Base-by-base conservation (phyloP, 164 flowering plant species). In the Cinnamomum micranthum region DNA sequence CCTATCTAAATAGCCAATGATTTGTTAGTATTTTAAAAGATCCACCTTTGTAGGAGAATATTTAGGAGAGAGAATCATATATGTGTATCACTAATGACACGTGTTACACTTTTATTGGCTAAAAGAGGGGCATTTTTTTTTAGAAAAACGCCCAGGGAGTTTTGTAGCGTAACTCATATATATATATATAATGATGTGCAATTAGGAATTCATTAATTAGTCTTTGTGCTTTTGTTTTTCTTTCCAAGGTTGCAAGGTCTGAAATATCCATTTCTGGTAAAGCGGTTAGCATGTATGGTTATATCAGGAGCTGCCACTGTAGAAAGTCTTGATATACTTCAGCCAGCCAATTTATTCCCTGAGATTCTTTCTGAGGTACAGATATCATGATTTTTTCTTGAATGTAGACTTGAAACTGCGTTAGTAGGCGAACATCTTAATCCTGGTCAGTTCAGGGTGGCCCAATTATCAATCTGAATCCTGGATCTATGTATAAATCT, bases 201-300 rank as follows among this genome's bases (percentile, higher is more conserved):
- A 55, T 55, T 15, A 55, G n/a, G 64, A 52, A 52, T 20, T n/a
- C 63, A 50, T 51, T 55, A 15, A 28, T 22, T 60, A 14, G 5
- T 59, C 2, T 50, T 72, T 72, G 10, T 58, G 23, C 10, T 71
- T 6, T 27, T 33, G 47, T 3, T 74, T 47, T 52, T 20, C 70
- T 68, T 79, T 11, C 81, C 79, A 79, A 94, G 98, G 81, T 76
- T 59, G 35, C 83, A 72, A 71, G 94, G 92, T 33, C 75, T 93
- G 79, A 95, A 95, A 79, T 95, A 91, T 78, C 97, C 99, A 13
- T 89, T 88, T 76, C 70, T 95, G 63, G 97, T 91, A 2, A 95
- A 90, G 84, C 86, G 99, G 63, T 82, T 95, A 78, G 97, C 99
- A 77, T 93, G 97, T 82, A 90, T 89, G 94, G 88, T 90, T 73